Evolutionary conservation across 495 filamentous ascomycete species (phyloP).

Genomic region (Cudoniella acicularis): DNA sequence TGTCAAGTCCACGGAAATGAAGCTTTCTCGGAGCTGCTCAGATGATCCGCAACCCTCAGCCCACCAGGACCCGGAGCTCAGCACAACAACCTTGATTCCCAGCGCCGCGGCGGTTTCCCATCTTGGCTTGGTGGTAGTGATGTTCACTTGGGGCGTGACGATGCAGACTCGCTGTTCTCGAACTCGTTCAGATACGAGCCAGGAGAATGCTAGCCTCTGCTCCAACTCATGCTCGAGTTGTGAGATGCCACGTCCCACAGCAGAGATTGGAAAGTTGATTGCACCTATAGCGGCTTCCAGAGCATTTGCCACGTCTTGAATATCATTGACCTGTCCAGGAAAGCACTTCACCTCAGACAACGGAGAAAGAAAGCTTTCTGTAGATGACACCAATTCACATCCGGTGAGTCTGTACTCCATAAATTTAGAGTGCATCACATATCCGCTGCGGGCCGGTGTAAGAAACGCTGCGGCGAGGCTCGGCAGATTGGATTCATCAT

Average conservation of each 20-base stretch:
- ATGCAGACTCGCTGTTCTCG: neutral
- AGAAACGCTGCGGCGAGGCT: no score
- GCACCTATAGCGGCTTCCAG: neutral
- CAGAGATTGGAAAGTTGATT: neutral
- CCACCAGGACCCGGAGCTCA: neutral
- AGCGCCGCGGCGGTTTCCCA: neutral
- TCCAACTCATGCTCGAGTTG: neutral
- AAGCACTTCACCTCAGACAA: neutral
- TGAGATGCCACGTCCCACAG: neutral
- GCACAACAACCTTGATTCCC: neutral
- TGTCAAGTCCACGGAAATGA: neutral
- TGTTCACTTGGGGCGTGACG: neutral
- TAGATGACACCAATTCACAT: neutral
- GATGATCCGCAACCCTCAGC: neutral
- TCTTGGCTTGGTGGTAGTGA: neutral
- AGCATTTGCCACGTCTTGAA: neutral
- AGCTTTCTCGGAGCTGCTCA: neutral
- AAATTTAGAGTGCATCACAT: neutral
- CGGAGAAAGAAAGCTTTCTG: neutral
- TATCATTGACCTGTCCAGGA: neutral
- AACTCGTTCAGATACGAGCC: neutral
- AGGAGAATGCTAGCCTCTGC: neutral
- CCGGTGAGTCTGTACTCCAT: neutral
- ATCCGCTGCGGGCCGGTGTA: neutral
- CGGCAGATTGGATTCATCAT: no score